Evolutionary conservation across 108 stramenopile species (phyloP).

Genomic region (Skeletonema marinoi): DNA sequence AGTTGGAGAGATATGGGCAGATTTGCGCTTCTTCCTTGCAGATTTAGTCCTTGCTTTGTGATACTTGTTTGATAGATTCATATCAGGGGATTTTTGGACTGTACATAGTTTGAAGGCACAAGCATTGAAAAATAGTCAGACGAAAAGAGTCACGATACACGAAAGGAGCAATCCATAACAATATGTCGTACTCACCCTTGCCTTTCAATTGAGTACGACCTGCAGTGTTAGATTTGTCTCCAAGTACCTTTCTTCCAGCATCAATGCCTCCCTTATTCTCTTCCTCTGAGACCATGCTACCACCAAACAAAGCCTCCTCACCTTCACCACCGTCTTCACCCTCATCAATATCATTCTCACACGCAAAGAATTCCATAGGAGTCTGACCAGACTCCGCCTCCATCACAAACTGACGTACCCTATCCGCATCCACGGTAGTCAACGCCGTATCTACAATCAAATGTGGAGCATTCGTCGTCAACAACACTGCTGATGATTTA

Average conservation of each 20-base stretch:
- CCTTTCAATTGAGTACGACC: background rate
- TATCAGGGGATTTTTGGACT: background rate
- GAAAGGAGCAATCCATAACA: background rate
- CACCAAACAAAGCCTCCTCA: background rate
- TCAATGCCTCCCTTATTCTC: background rate
- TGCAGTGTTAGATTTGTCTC: background rate
- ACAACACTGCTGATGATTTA: background rate
- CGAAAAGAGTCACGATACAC: background rate
- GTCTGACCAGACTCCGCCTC: background rate
- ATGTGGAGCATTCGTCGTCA: background rate
- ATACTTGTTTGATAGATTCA: background rate
- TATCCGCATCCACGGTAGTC: background rate
- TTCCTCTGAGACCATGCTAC: background rate
- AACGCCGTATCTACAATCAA: background rate
- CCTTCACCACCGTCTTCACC: background rate
- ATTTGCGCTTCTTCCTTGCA: slow-evolving; percentile 2
- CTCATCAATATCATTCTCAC: background rate
- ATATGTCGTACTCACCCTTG: background rate
- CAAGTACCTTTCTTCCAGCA: background rate
- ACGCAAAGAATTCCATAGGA: slow-evolving; percentile 2
- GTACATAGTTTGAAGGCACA: background rate
- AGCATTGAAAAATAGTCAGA: background rate
- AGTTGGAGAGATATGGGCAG: background rate
- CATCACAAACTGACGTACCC: background rate
- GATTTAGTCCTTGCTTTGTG: background rate